These are phyloP conservation scores for Anacardium occidentale DNA, from an alignment of 345 rosid species.

Conservation along the genomic window DNA sequence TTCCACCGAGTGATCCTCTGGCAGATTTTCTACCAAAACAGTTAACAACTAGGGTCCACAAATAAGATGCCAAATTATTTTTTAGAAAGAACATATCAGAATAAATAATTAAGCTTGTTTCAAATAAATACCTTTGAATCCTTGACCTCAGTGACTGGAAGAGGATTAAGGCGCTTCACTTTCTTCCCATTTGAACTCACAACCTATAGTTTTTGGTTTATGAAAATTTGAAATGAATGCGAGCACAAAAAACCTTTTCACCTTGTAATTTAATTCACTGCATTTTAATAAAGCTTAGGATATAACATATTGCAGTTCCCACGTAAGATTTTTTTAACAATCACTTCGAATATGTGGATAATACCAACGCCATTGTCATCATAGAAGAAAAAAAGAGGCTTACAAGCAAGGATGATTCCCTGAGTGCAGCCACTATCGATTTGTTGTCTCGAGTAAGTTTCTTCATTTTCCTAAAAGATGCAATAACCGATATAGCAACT, in stretches of 20 bases:
- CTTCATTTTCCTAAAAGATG: conserved; percentile 77
- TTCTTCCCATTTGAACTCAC: conserved; percentile 76
- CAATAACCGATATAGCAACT: conserved; percentile 76
- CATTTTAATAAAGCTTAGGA: neutral
- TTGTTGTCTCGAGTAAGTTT: conserved; percentile 61
- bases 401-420: conserved; percentile 79
- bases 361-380: neutral
- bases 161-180: conserved; percentile 71
- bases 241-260: neutral
- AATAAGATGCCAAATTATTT: conserved; percentile 27
- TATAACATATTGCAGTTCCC: neutral
- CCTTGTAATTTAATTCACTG: neutral
- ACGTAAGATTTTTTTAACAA: too few species aligned
- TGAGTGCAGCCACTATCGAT: conserved; percentile 54
- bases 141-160: conserved; percentile 52
- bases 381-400: conserved; percentile 22
- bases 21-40: conserved; percentile 93
- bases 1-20: conserved; percentile 76
- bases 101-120: conserved; percentile 17
- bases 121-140: conserved; percentile 68
- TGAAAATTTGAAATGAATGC: conserved; percentile 13
- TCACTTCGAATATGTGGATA: neutral
- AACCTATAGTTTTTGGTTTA: conserved; percentile 43
- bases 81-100: neutral
- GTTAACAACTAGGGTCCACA: conserved; percentile 62